These are phyloP conservation scores for Phialocephala sp. DNA, from an alignment of 2,329 filamentous ascomycete species.

Conservation along the genomic window DNA sequence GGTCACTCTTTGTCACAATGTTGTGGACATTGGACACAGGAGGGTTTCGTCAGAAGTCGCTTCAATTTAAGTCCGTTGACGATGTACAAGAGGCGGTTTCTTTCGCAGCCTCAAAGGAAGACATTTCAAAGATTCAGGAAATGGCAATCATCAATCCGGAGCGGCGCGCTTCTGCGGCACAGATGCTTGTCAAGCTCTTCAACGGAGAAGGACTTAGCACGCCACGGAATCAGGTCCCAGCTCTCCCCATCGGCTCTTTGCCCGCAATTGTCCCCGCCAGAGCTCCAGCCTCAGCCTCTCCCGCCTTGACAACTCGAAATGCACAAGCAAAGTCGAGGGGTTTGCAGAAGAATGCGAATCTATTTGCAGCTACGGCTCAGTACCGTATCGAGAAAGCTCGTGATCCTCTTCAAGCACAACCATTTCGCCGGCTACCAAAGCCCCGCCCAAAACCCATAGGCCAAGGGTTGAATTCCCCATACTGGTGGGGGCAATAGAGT, in stretches of 20 bases:
- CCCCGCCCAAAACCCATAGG: conserved; percentile 18
- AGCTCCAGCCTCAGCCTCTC: conserved; percentile 22
- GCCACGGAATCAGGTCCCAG: conserved; percentile 28
- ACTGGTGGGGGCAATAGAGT: too few relatives aligned
- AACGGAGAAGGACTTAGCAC: conserved; percentile 26
- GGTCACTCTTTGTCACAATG: conserved; percentile 28
- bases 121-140: conserved; percentile 26
- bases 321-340: conserved; percentile 20
- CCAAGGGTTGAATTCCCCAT: too few relatives aligned
- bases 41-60: conserved; percentile 23
- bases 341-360: conserved; percentile 25
- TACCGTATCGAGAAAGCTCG: conserved; percentile 25
- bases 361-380: conserved; percentile 26
- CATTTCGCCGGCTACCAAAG: conserved; percentile 16
- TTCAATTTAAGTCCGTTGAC: conserved; percentile 18
- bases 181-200: conserved; percentile 28
- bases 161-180: conserved; percentile 25
- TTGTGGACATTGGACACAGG: conserved; percentile 26
- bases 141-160: conserved; percentile 24
- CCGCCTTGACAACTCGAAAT: conserved; percentile 26
- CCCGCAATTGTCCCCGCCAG: conserved; percentile 16
- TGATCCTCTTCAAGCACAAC: conserved; percentile 16
- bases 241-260: conserved; percentile 20
- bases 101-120: conserved; percentile 18
- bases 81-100: conserved; percentile 18